Base-by-base conservation (phyloP, 148 eudicot genomes). In the Pouteria glomerata region DNA sequence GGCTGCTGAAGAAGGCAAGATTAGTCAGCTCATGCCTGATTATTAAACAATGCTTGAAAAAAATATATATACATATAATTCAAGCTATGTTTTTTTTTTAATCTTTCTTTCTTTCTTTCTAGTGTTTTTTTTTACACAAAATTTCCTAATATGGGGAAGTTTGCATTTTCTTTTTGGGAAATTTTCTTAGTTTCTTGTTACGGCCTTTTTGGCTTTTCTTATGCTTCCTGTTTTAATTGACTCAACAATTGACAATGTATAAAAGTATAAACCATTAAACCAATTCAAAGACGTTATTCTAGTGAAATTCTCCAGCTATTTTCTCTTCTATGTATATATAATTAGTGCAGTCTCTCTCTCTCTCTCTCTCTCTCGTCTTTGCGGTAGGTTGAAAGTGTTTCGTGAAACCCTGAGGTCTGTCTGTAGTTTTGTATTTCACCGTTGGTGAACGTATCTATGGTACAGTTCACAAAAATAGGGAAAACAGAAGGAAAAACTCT, bases 11-110 rank as follows among this genome's bases (percentile, higher is more conserved):
- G 82, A 86, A 45, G 90, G 87, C 35, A 86, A 86, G 72, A 75
- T 83, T 65, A 79, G 67, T 33, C 87, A 86, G 16, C 76, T 75
- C 59, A 86, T 86, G 90, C 90, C 90, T 59, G 87, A 86, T 77
- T 86, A 86, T 75, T 86, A 75, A 82, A 47, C 4, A 44, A n/a
- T 29, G 18, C 30, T 24, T 10, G 0, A 3, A 29, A 44, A 44
- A 42, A 26, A 1, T 16, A 7, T 1, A 60, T n/a, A 1, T 21
- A 34, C 34, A 39, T 39, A n/a, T 39, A n/a, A 61, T 61, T 45
- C 37, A 27, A 57, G 51, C 33, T 16, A 30, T 48, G 52, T 6
- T 26, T 8, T 2, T 44, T 65, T 31, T 68, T 53, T 52, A 12
- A 3, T 55, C 16, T 15, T 12, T 42, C 31, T 70, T 2, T 31